Percentiles rank a stretch among this genome's conserved stretches.
These are phyloP conservation scores for Datisca glomerata DNA, from an alignment of 306 rosid species.

Conservation along the genomic window DNA sequence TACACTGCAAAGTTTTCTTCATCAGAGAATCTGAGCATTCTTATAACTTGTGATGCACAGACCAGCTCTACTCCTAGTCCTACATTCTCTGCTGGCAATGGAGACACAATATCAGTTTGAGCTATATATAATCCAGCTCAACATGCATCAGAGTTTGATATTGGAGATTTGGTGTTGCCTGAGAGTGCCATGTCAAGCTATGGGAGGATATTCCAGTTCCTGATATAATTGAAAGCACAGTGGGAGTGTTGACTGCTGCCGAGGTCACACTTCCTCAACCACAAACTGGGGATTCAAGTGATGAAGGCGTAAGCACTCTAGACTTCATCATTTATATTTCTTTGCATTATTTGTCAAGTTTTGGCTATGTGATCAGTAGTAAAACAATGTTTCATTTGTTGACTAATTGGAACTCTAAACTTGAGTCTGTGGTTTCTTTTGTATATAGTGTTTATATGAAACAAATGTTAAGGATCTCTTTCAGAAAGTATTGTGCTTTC, in stretches of 20 bases:
- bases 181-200: slow-evolving; percentile 63
- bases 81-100: slow-evolving; percentile 50
- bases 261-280: slow-evolving; percentile 52
- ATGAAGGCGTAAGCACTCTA: slow-evolving; percentile 60
- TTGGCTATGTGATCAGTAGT: background rate
- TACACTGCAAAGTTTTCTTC: slow-evolving; percentile 58
- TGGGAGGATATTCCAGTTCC: slow-evolving; percentile 56
- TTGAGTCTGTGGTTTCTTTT: too few species aligned
- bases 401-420: too few species aligned
- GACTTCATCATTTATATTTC: slow-evolving; percentile 2
- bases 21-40: slow-evolving; percentile 62
- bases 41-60: slow-evolving; percentile 51
- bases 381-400: background rate
- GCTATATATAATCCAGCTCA: slow-evolving; percentile 36
- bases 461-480: too few species aligned
- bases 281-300: slow-evolving; percentile 49
- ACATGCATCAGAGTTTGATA: slow-evolving; percentile 38
- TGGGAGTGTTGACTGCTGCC: slow-evolving; percentile 52
- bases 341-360: background rate
- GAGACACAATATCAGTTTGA: slow-evolving; percentile 40
- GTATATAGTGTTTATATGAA: too few species aligned
- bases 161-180: slow-evolving; percentile 51
- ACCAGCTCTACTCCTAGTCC: slow-evolving; percentile 71
- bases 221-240: slow-evolving; percentile 80
- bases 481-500: too few species aligned